Percentiles rank a stretch among this genome's conserved stretches.
These are phyloP conservation scores for Babesia ovis DNA, from an alignment of 169 alveolate genomes.

Conservation along the genomic window DNA sequence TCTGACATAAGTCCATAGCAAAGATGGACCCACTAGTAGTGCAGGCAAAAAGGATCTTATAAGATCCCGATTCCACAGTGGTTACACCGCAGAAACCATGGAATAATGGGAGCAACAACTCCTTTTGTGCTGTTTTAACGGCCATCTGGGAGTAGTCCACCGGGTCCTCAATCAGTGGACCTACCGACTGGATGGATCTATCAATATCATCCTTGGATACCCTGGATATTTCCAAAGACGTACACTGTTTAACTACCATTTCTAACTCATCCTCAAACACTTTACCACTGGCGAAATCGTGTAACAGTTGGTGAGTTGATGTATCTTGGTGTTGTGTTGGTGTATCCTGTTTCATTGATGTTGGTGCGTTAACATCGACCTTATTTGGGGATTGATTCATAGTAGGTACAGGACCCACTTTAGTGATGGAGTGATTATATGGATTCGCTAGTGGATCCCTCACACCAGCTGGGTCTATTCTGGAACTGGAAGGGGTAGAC, in stretches of 20 bases:
- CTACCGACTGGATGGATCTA: slow-evolving; percentile 23
- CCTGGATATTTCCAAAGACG: background rate
- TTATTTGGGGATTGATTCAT: too few relatives aligned
- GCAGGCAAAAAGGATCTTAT: slow-evolving; percentile 5
- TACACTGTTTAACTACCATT: background rate
- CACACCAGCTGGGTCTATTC: too few relatives aligned
- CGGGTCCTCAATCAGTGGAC: slow-evolving; percentile 55
- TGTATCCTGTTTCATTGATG: too few relatives aligned
- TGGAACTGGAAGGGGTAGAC: too few relatives aligned
- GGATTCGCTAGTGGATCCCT: too few relatives aligned
- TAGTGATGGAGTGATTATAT: too few relatives aligned
- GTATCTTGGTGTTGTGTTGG: too few relatives aligned
- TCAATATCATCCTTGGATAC: background rate
- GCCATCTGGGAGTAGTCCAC: slow-evolving; percentile 31
- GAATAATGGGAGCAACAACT: slow-evolving; percentile 17
- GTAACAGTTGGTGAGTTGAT: background rate
- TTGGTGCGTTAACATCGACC: too few relatives aligned
- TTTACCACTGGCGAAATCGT: slow-evolving; percentile 18
- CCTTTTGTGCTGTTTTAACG: slow-evolving; percentile 25
- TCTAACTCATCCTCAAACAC: slow-evolving; percentile 47
- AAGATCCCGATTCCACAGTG: background rate
- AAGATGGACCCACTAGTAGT: slow-evolving; percentile 30
- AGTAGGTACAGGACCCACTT: too few relatives aligned
- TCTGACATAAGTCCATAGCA: slow-evolving; percentile 11
- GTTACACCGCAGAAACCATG: slow-evolving; percentile 63